A percentile compares a stretch with the other conserved stretches of the same genome.
phyloP scores from a whole-genome alignment of 208 protist genomes.

The Acanthamoeba sp. region DNA sequence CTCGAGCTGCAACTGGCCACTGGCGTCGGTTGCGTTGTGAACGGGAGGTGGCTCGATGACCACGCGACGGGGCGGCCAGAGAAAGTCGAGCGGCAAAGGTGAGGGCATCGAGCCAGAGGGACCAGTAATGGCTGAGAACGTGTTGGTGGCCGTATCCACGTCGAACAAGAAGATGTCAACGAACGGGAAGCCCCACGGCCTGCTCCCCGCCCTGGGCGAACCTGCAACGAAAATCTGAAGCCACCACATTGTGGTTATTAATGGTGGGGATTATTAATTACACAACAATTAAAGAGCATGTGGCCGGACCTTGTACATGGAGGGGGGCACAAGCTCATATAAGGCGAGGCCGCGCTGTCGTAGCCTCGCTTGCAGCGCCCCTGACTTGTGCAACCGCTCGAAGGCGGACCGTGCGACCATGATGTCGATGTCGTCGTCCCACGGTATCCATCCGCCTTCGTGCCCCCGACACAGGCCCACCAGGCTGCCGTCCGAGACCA shows the following conservation, averaged over 20 bases:
- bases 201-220: not conserved
- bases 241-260: not conserved
- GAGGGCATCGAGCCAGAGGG: not conserved
- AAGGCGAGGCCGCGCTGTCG: not conserved
- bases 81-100: not conserved
- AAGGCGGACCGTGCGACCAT: not conserved
- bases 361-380: not conserved
- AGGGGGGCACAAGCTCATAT: not conserved
- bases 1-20: not conserved
- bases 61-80: not conserved
- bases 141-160: not conserved
- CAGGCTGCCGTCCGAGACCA: not conserved
- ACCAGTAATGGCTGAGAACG: not conserved
- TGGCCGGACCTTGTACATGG: not conserved
- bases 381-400: not conserved
- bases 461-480: not conserved
- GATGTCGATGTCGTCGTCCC: conserved; percentile 31
- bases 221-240: not conserved
- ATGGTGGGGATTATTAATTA: not conserved
- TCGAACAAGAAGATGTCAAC: not conserved
- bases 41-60: not conserved
- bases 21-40: too few species aligned
- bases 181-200: not conserved
- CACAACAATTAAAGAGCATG: not conserved
- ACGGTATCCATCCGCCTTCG: not conserved